Percentiles rank a stretch among this genome's conserved stretches.
phyloP scores from a whole-genome alignment of 176 grass and related monocot genomes.

The Puccinellia tenuiflora region DNA sequence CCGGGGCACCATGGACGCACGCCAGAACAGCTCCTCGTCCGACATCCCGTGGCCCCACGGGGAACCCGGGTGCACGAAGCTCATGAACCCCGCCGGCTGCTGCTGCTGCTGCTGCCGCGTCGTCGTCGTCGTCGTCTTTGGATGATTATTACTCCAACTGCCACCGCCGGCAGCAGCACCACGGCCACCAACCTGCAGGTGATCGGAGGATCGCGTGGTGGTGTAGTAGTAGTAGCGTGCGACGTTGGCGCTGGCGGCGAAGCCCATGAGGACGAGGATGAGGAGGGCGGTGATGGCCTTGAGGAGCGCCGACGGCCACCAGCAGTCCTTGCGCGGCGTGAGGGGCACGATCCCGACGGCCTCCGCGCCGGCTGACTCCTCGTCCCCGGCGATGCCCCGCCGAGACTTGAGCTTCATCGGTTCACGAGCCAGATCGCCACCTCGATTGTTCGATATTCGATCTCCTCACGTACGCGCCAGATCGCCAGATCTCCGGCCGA shows the following conservation, averaged over 20 bases:
- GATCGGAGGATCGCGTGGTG: too few species aligned
- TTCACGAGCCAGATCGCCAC: background rate
- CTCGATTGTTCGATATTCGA: too few species aligned
- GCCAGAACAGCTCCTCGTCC: constrained; percentile 58
- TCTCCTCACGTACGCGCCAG: too few species aligned
- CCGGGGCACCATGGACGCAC: constrained; percentile 45
- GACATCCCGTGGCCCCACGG: constrained; percentile 39
- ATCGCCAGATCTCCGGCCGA: too few species aligned
- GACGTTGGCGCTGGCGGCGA: constrained; percentile 26
- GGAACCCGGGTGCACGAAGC: constrained; percentile 34
- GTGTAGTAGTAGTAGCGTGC: constrained; percentile 30
- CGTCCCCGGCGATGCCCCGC: background rate
- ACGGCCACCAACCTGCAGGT: too few species aligned
- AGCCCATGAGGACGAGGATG: constrained; percentile 44
- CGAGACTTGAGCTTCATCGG: constrained; percentile 36
- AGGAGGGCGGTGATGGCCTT: constrained; percentile 25
- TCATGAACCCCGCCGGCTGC: constrained; percentile 9
- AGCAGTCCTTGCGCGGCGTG: constrained; percentile 36
- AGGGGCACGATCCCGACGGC: background rate
- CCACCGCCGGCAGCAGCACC: too few species aligned
- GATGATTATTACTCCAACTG: background rate
- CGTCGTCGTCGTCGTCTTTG: too few species aligned
- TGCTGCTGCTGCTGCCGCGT: background rate
- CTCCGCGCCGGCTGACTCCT: too few species aligned
- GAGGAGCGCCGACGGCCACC: constrained; percentile 40